phyloP scores from a whole-genome alignment of 2,329 filamentous ascomycete genomes.

The Trichoderma cornu-damae region DNA sequence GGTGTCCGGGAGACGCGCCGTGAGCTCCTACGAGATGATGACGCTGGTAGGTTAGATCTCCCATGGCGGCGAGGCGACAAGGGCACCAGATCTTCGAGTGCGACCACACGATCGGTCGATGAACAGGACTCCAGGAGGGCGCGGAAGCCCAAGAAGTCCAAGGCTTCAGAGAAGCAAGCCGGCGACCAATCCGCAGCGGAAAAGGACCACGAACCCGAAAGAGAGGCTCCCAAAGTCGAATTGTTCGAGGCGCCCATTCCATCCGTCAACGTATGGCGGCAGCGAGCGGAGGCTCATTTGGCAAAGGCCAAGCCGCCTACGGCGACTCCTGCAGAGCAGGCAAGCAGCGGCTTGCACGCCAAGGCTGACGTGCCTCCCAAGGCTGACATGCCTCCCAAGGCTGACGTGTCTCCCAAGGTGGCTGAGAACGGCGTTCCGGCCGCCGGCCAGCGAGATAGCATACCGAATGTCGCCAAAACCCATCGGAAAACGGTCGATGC shows the following conservation, averaged over 20 bases:
- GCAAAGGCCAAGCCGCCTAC: slow-evolving; percentile 45
- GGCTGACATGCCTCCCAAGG: too few relatives aligned
- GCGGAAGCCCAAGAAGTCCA: slow-evolving; percentile 60
- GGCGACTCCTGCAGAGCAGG: slow-evolving; percentile 35
- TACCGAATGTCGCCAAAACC: slow-evolving; percentile 37
- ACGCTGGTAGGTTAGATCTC: slow-evolving; percentile 36
- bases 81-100: slow-evolving; percentile 56
- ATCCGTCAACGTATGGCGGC: slow-evolving; percentile 80
- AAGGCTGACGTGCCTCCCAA: slow-evolving; percentile 42
- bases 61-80: slow-evolving; percentile 41
- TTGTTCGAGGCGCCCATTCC: slow-evolving; percentile 79
- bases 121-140: slow-evolving; percentile 44
- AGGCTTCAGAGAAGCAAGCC: slow-evolving; percentile 38
- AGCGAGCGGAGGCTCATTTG: slow-evolving; percentile 63
- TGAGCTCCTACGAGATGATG: slow-evolving; percentile 37
- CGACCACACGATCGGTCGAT: slow-evolving; percentile 61
- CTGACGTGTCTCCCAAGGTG: slow-evolving; percentile 36
- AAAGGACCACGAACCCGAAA: slow-evolving; percentile 45
- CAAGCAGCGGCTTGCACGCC: slow-evolving; percentile 28
- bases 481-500: slow-evolving; percentile 41
- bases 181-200: slow-evolving; percentile 52
- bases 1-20: slow-evolving; percentile 30
- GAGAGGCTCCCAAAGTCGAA: slow-evolving; percentile 53
- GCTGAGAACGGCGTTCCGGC: slow-evolving; percentile 23
- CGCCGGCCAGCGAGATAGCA: slow-evolving; percentile 25